Base-by-base conservation (phyloP, 2,329 filamentous ascomycete genomes). In the Alternaria arborescens region DNA sequence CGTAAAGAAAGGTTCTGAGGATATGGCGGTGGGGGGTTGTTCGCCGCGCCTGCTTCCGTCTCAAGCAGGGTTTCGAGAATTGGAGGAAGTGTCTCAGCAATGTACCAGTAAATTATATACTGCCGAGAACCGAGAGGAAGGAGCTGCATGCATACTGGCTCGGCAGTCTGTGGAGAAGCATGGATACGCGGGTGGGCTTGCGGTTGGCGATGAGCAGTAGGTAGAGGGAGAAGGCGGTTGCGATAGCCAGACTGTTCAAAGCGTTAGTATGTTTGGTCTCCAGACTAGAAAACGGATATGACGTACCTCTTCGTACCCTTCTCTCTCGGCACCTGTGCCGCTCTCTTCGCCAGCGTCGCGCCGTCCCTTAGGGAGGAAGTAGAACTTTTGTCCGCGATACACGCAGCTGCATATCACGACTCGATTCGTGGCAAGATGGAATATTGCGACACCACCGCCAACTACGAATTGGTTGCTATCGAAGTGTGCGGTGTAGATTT, bases 351-450 rank as follows among this genome's bases (percentile, higher is more conserved):
- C 79, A 0, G 79, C 80, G 68, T 85, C 82, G 26, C 80, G 70
- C 5, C 82, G 72, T 2, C 83, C 83, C 64, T 85, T 85, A 5
- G 82, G 83, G 8, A 85, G 68, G 66, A 85, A 85, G 67, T 78
- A 84, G 65, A 81, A 81, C 24, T 71, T 69, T 22, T 54, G 61
- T 4, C 68, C 73, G 4, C 65, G 59, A 57, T 54, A 81, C 74
- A 14, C 69, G 70, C 58, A 83, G 61, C 80, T 82, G 72, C 83
- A 84, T 11, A 85, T 69, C 1, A 85, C 82, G 2, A 84, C 82
- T 40, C 82, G 72, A 6, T 70, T 68, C 8, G 78, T 76, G 1
- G 81, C 80, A 24, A 85, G 65, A 62, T 85, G 83, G 71, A 85
- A 85, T 41, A 85, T 85, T 2, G 82, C 82, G 0, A 83, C 81